phyloP scores from a whole-genome alignment of 345 rosid species.

The Populus nigra region DNA sequence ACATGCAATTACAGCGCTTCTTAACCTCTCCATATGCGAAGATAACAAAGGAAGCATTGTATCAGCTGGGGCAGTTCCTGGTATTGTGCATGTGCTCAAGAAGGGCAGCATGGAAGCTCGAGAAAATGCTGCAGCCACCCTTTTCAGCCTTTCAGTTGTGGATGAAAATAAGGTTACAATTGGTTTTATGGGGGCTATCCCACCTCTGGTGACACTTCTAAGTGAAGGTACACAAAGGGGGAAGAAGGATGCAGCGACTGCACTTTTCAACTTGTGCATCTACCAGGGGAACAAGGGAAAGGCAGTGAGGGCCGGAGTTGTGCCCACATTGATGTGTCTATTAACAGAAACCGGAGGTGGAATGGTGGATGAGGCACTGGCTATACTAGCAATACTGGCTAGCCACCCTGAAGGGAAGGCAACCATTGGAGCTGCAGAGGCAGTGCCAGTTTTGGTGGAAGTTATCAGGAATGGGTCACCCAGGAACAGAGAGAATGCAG shows the following conservation, averaged over 20 bases:
- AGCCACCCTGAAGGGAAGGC: conserved; percentile 47
- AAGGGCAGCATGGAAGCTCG: conserved; percentile 99
- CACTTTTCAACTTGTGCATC: conserved; percentile 91
- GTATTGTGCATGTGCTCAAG: conserved; percentile 88
- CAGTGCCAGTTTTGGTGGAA: conserved; percentile 38
- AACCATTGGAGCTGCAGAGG: conserved; percentile 43
- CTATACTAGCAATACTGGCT: conserved; percentile 41
- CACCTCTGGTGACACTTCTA: conserved; percentile 77
- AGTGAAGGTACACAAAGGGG: conserved; percentile 93
- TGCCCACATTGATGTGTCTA: conserved; percentile 37
- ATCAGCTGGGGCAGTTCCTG: conserved; percentile 85
- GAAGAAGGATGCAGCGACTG: conserved; percentile 98
- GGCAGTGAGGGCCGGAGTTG: conserved; percentile 82
- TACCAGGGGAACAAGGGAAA: conserved; percentile 98
- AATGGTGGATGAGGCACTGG: conserved; percentile 51
- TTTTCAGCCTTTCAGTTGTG: conserved; percentile 89
- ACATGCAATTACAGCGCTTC: conserved; percentile 91
- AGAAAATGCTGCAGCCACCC: conserved; percentile 97
- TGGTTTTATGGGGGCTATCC: conserved; percentile 81
- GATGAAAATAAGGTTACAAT: conserved; percentile 93
- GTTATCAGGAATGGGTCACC: conserved; percentile 42
- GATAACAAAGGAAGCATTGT: conserved; percentile 90
- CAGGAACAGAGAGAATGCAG: conserved; percentile 44
- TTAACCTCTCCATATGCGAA: conserved; percentile 95
- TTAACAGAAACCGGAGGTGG: conserved; percentile 45